A percentile compares a stretch with the other conserved stretches of the same genome.
These are phyloP conservation scores for Triglochin maritima DNA, from an alignment of 106 monocot species.

Conservation along the genomic window DNA sequence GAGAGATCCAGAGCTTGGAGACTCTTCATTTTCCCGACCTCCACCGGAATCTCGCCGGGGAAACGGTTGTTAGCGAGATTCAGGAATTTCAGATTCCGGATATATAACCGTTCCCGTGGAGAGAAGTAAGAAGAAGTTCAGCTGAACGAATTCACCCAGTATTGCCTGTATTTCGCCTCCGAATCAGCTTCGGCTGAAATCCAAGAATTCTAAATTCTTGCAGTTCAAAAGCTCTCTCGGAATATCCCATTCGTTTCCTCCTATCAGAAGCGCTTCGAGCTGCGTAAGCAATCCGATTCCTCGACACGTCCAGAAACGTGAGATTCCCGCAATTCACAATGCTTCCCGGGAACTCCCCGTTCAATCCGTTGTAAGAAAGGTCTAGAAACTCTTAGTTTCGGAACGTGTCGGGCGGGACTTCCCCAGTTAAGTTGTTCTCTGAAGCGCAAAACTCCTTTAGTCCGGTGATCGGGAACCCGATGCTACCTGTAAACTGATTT, in stretches of 20 bases:
- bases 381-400: constrained; percentile 30
- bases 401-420: constrained; percentile 24
- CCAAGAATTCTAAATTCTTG: constrained; percentile 39
- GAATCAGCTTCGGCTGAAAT: constrained; percentile 57
- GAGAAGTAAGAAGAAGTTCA: constrained; percentile 38
- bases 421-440: constrained; percentile 55
- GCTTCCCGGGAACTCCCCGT: constrained; percentile 38
- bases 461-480: constrained; percentile 36
- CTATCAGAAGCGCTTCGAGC: constrained; percentile 37
- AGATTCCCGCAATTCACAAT: constrained; percentile 52
- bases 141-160: constrained; percentile 34
- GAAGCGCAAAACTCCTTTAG: constrained; percentile 35
- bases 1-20: constrained; percentile 77
- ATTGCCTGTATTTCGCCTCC: constrained; percentile 45
- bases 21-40: constrained; percentile 24
- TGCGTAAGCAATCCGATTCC: constrained; percentile 49
- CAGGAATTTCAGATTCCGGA: constrained; percentile 29
- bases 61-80: constrained; percentile 70
- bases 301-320: constrained; percentile 29
- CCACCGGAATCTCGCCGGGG: constrained; percentile 49
- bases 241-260: constrained; percentile 46
- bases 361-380: constrained; percentile 39
- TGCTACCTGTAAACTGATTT: constrained; percentile 38
- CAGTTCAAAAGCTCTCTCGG: constrained; percentile 48
- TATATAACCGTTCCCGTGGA: constrained; percentile 46